Evolutionary conservation across 2,329 filamentous ascomycete genomes (phyloP), one percentile per base, ranked within the genome.

Genomic region (Scleromitrula shiraiana): DNA sequence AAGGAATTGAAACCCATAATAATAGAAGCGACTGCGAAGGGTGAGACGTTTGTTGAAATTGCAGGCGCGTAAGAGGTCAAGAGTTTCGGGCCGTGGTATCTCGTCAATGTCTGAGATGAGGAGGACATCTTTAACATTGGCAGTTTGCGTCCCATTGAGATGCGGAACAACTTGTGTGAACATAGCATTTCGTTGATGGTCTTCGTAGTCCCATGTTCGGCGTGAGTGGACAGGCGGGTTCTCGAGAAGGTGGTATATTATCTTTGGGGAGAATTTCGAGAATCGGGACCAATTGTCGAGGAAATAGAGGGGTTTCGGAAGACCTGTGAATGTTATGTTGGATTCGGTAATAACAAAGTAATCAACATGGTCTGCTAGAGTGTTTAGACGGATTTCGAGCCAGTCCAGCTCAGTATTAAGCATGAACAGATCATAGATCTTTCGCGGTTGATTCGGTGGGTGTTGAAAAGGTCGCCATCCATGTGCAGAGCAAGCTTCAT

Each of bases 331-430:
- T 1, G 78, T 81, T 45, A 66, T 72, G n/a, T 67, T 63, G 0
- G 76, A 72, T 64, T 84, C 80, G 40, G 82, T 72, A 27, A 84
- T 70, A 57, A 83, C 68, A 55, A 82, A 84, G 64, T 81, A 81
- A 64, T 83, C 80, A 51, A 83, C 77, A 37, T 74, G 65, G 30
- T 74, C 63, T 46, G 74, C 74, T 10, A 80, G 70, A 2, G 75
- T 75, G 57, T 78, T 72, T 3, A 84, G 68, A 14, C 79, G 75
- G 40, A 84, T 75, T 59, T 84, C 80, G 35, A 84, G 69, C 71
- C 77, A 80, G 64, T 83, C 80, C 10, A 83, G 68, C 64, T 83
- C 80, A 2, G 70, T 74, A 55, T 79, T 81, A 56, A 83, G 64
- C 69, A 82, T 74, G 56, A 81, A 69, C 2, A 84, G 67, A 59